Conservation (phyloP, 2,329 filamentous ascomycete genomes). For the Fusarium tanahbumbuense region DNA sequence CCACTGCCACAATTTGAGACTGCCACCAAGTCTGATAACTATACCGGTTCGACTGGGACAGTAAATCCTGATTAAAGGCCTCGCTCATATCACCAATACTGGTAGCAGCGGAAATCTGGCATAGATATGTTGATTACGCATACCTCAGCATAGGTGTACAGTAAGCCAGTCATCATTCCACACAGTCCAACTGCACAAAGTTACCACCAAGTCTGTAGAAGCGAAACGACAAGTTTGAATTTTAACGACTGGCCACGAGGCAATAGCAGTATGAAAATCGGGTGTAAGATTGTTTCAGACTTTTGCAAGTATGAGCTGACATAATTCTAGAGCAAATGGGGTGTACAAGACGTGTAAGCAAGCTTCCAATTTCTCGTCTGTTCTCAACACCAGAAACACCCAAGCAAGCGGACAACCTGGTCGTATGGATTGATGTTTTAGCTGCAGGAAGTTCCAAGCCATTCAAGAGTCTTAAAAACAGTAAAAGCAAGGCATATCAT, state of each 20-base stretch:
- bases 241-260: slow-evolving; percentile 29
- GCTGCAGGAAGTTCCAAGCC: background rate
- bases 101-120: background rate
- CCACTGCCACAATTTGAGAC: background rate
- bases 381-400: background rate
- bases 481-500: background rate
- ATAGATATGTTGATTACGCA: background rate
- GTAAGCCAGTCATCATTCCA: slow-evolving; percentile 13
- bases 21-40: background rate
- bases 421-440: background rate
- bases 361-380: background rate
- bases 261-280: background rate
- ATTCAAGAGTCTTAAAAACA: background rate
- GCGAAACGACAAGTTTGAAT: slow-evolving; percentile 40
- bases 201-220: slow-evolving; percentile 1
- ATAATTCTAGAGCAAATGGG: background rate
- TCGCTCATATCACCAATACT: background rate
- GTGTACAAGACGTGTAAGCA: background rate
- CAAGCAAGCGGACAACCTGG: background rate
- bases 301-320: slow-evolving; percentile 1
- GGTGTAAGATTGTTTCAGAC: background rate
- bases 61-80: background rate
- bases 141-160: background rate
- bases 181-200: slow-evolving; percentile 19
- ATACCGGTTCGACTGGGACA: background rate